Evolutionary conservation across 2,329 filamentous ascomycete genomes (phyloP).

Genomic region (Calonectria pseudoreteaudii): DNA sequence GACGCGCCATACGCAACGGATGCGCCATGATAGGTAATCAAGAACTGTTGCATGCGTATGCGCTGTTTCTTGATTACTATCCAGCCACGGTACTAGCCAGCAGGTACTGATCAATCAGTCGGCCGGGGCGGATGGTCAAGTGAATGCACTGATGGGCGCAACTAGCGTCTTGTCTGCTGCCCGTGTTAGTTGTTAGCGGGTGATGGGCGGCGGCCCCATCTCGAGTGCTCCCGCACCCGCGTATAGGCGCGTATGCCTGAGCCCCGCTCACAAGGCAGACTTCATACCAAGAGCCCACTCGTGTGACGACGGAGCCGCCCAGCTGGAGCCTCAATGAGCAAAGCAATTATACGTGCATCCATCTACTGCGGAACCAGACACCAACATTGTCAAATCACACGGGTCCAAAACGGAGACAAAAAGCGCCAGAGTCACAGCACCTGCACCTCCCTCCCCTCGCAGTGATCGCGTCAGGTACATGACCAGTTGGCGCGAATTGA

Average conservation of each 20-base stretch:
- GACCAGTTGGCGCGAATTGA: background rate
- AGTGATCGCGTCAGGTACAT: conserved; percentile 8
- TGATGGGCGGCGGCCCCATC: conserved; percentile 10
- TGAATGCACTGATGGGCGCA: background rate
- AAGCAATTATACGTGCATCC: background rate
- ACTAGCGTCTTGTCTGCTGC: background rate
- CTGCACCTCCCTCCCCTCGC: background rate
- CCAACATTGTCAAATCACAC: background rate
- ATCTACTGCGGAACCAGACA: background rate
- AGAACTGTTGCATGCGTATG: no score
- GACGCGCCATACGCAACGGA: background rate
- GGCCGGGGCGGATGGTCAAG: background rate
- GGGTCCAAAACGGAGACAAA: background rate
- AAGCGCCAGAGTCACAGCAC: background rate
- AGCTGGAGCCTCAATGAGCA: background rate
- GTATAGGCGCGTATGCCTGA: conserved; percentile 4
- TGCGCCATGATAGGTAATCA: background rate
- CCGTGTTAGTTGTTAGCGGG: background rate
- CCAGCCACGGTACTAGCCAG: background rate
- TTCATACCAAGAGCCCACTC: conserved; percentile 18
- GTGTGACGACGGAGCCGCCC: background rate
- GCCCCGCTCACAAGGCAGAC: conserved; percentile 27
- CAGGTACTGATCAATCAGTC: background rate
- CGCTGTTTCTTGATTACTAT: background rate
- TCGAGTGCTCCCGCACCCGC: background rate